Evolutionary conservation across 2,329 filamentous ascomycete genomes (phyloP), one percentile per base, ranked within the genome.

Genomic region (Phoma herbarum): DNA sequence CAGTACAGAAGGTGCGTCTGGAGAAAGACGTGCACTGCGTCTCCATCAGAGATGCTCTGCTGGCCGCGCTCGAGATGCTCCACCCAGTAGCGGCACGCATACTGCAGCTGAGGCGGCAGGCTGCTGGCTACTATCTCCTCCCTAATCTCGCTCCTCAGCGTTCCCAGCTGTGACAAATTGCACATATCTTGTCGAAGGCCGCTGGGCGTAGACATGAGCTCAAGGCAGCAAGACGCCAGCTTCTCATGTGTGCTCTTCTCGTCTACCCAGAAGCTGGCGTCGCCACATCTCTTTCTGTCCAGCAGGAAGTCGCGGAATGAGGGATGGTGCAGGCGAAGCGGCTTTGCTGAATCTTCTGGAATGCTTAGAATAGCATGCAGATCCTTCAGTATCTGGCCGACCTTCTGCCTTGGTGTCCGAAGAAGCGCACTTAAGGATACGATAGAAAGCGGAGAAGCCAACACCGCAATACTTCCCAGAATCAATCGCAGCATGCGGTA

Each of bases 1-100:
- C 78, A 83, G 52, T 82, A 67, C 2, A 82, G 77, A 50, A 81
- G 68, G 25, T 81, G 75, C 12, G 59, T 11, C 14, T 67, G 57
- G 6, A 82, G 63, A 59, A 82, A 82, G 0, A 50, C 0, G 49
- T 79, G 60, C 6, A 71, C 67, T 28, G 64, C 22, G 42, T 71
- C 66, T 20, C 59, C 58, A 49, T 78, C 65, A 28, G n/a, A 25
- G 16, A 78, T 57, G 0, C 28, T 11, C 20, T 42, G 6, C 22
- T 52, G 49, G 41, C 63, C 73, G 28, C 67, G 52, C 59, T 60
- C 29, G 11, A 68, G 60, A 61, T 68, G 61, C 45, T 50, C 16
- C 1, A 57, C 1, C 78, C 77, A 82, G 60, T 80, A 79, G 1
- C 64, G 67, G 60, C 65, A 70, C 4, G 67, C 78, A 68, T 82